A percentile compares a stretch with the other conserved stretches of the same genome.
Conservation (phyloP, 305 asterid genomes). For the Ruellia speciosa region DNA sequence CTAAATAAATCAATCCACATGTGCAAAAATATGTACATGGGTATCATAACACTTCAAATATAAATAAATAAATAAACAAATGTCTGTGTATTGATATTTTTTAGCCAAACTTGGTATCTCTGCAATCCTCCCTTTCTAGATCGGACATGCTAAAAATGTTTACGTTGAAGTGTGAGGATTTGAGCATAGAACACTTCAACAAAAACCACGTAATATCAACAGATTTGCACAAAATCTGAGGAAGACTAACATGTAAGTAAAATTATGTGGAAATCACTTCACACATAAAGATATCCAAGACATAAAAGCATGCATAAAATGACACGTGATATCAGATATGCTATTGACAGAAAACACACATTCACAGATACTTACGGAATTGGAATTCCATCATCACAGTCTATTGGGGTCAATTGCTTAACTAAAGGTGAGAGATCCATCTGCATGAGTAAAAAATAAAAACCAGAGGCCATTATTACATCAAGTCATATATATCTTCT, state of each 20-base stretch:
- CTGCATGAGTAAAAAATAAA: conserved; percentile 33
- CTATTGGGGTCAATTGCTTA: conserved; percentile 59
- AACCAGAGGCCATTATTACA: conserved; percentile 18
- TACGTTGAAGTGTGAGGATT: background rate
- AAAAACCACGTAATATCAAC: no score
- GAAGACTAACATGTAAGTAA: background rate
- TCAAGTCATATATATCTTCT: conserved; percentile 14
- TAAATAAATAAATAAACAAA: no score
- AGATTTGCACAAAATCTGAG: background rate
- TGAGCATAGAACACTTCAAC: background rate
- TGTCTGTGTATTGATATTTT: no score
- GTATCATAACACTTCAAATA: no score
- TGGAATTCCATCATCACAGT: conserved; percentile 35
- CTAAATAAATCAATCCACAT: no score
- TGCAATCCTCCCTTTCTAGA: no score
- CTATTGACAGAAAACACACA: background rate
- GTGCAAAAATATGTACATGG: no score
- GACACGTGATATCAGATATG: conserved; percentile 8
- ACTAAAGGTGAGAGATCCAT: conserved; percentile 85
- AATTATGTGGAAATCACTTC: no score
- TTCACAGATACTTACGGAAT: conserved; percentile 63
- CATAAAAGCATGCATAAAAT: background rate
- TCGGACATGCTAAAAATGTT: no score
- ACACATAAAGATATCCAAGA: no score
- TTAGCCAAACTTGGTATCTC: no score